Percentiles rank a stretch among this genome's conserved stretches.
Conservation (phyloP, 1,139 yeast species). For the Saccharomyces hybrid region DNA sequence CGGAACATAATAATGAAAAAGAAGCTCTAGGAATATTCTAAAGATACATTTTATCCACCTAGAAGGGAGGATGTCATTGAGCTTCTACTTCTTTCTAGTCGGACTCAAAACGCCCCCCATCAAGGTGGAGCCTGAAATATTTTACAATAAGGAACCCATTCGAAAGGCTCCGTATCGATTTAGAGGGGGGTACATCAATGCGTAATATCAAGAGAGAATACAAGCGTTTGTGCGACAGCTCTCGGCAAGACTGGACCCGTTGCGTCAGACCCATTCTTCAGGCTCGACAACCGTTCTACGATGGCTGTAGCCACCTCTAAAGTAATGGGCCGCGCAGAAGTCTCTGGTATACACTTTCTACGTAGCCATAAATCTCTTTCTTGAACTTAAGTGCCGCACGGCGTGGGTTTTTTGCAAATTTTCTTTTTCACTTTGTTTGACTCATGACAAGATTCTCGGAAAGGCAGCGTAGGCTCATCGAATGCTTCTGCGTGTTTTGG, state of each 20-base stretch:
- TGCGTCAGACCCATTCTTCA: not conserved
- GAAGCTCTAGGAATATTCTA: not conserved
- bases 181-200: not conserved
- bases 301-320: not conserved
- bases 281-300: not conserved
- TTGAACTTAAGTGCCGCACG: not conserved
- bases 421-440: not conserved
- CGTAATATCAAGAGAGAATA: not conserved
- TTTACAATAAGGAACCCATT: not conserved
- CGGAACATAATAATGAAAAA: not conserved
- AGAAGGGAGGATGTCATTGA: not conserved
- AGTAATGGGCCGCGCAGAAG: not conserved
- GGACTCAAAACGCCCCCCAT: not conserved
- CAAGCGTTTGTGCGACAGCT: not conserved
- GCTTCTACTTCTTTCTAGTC: not conserved
- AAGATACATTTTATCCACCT: not conserved
- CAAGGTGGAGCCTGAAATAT: not conserved
- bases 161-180: not conserved
- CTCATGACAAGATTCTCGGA: slow-evolving; percentile 7
- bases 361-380: not conserved
- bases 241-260: not conserved
- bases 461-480: slow-evolving; percentile 3
- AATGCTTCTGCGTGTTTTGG: not conserved
- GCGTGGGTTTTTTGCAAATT: slow-evolving; percentile 1
- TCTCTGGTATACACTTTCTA: not conserved